Base-by-base conservation (phyloP, 2,329 filamentous ascomycete genomes). In the Diaporthe helianthi region DNA sequence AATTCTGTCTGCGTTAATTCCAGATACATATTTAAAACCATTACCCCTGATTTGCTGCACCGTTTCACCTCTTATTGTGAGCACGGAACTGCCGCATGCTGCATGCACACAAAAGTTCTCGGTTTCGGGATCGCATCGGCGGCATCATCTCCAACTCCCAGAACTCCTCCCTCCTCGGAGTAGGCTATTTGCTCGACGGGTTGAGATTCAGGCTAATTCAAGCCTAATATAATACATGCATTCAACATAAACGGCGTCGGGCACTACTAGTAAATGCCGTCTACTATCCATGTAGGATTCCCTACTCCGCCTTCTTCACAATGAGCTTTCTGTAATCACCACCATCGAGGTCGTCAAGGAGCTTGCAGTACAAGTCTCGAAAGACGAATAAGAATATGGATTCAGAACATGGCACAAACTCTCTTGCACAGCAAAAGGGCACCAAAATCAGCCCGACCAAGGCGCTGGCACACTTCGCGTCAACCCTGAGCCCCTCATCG, bases 281-380 rank as follows among this genome's bases (percentile, higher is more conserved):
- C 19, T 15, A 33, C 29, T 47, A 3, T 24, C 3, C 1, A 12
- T 8, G 4, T 17, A 12, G 26, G 9, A 8, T 1, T 29, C 12
- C 2, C 5, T 0, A 17, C 0, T 47, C n/a, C n/a, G n/a, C n/a
- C n/a, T 0, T 17, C 3, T 13, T 29, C 17, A 15, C 19, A 10
- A 19, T 13, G 3, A 47, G 2, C 5, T 15, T 31, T 9, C 19
- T 0, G 3, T 17, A 5, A 29, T 15, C 24, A 10, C 24, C 8
- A 7, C 5, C 15, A 31, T 7, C n/a, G 24, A n/a, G 5, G 7
- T 17, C n/a, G n/a, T n/a, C n/a, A n/a, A n/a, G n/a, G 3, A 2
- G 4, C 36, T 13, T 8, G 4, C 19, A 22, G 8, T 7, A 10
- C 7, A 5, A 7, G 8, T 47, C 12, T 7, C n/a, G 12, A 47